Base-by-base conservation (phyloP, 2,329 filamentous ascomycete genomes). In the Cytospora schulzeri region DNA sequence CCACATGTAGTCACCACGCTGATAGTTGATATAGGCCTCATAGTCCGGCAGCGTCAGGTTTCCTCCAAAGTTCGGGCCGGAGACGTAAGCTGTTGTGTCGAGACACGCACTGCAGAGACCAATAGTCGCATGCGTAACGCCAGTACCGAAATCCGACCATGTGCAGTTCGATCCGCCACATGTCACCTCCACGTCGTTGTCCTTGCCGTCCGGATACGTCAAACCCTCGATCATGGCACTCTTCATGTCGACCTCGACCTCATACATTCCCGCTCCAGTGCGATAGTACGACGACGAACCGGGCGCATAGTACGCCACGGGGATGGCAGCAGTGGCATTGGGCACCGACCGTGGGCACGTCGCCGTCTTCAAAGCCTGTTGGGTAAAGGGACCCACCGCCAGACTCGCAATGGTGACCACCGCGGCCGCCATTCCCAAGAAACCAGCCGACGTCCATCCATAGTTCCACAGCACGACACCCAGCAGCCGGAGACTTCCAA, bases 181-280 rank as follows among this genome's bases (percentile, higher is more conserved):
- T 3, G 31, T 65, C 3, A 68, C 67, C 17, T 66, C 57, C 45
- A 71, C 68, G 5, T 60, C 64, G 28, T 54, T 68, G 59, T 72
- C 70, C 51, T 70, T 66, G 24, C 71, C 66, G 1, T 57, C 62
- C 2, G 72, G 72, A 29, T 73, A 70, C 3, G 69, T 70, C 19
- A 75, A 63, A 7, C 69, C 73, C 41, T 73, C 69, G 58, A 75
- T 66, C 70, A 75, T 73, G 19, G 71, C 64, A 29, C 70, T 69
- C 61, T 74, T 74, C 71, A 75, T 73, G 56, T 73, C 73, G 1
- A 70, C 66, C 53, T 71, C 69, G 6, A 72, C 31, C 45, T 74
- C 68, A 26, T 63, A 73, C 4, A 14, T 8, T 1, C 71, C 71
- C 0, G 69, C 69, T 3, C 62, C 69, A 11, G 69, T 35, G 0